These are phyloP conservation scores for Jatropha multifida DNA, from an alignment of 441 rosid genomes.

Conservation along the genomic window DNA sequence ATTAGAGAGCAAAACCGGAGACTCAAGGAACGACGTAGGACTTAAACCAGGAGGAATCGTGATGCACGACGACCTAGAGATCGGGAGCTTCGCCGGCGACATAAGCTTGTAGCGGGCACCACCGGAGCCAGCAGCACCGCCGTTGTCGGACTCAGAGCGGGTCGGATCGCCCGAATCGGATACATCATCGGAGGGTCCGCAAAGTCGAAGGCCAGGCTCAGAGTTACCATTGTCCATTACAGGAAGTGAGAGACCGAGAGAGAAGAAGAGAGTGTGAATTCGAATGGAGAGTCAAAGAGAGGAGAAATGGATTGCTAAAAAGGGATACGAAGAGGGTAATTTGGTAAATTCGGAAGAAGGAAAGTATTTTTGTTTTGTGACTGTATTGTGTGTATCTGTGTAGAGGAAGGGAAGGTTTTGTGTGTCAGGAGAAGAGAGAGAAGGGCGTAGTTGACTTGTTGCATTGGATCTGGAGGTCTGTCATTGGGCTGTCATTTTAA, in stretches of 20 bases:
- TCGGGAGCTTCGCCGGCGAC: conserved; percentile 97
- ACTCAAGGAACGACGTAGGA: conserved; percentile 88
- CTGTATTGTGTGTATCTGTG: conserved; percentile 18
- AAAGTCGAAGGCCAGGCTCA: conserved; percentile 23
- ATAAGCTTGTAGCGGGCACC: conserved; percentile 90
- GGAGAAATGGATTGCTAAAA: conserved; percentile 4
- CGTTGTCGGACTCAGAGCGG: conserved; percentile 14
- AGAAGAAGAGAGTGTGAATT: background rate
- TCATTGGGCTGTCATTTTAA: conserved; percentile 23
- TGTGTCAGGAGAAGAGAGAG: conserved; percentile 22
- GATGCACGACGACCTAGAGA: conserved; percentile 73
- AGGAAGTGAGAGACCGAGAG: background rate
- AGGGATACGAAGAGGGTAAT: conserved; percentile 21
- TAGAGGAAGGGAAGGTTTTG: conserved; percentile 28
- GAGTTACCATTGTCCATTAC: conserved; percentile 39
- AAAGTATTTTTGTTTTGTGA: background rate
- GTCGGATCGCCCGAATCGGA: conserved; percentile 20
- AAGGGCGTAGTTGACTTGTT: conserved; percentile 47
- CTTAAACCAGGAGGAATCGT: conserved; percentile 86
- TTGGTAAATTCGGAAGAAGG: conserved; percentile 21
- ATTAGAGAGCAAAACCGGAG: conserved; percentile 90
- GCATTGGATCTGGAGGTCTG: conserved; percentile 35
- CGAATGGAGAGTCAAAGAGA: conserved; percentile 17
- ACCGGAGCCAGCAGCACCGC: conserved; percentile 20
- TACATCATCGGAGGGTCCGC: conserved; percentile 11